A percentile compares a stretch with the other conserved stretches of the same genome.
Evolutionary conservation across 2,329 filamentous ascomycete genomes (phyloP).

Genomic region (Stemphylium lycopersici): DNA sequence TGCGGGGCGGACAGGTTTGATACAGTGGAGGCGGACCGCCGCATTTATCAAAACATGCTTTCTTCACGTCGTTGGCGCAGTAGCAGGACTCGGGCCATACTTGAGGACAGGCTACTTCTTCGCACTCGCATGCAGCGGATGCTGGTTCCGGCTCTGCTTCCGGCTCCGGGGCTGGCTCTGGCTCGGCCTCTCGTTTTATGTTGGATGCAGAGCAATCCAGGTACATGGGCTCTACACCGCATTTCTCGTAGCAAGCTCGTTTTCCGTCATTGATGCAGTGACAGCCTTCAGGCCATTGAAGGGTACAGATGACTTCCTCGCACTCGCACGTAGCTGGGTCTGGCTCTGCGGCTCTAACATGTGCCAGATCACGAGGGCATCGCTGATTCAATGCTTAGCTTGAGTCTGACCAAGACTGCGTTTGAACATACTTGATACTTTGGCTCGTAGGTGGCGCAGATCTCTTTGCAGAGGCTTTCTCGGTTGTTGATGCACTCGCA

Average conservation of each 20-base stretch:
- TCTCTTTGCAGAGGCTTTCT: conserved; percentile 30
- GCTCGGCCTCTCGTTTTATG: too few relatives aligned
- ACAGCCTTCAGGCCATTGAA: neutral
- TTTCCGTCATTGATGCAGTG: too few relatives aligned
- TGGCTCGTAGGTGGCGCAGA: conserved; percentile 32
- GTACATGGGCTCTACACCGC: too few relatives aligned
- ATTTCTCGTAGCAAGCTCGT: too few relatives aligned
- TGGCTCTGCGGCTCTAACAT: neutral
- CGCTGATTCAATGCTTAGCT: neutral
- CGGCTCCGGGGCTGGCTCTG: neutral
- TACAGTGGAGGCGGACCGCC: too few relatives aligned
- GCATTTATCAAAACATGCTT: conserved; percentile 37
- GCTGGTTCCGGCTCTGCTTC: neutral
- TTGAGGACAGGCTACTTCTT: conserved; percentile 24
- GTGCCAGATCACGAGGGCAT: neutral
- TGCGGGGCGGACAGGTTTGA: too few relatives aligned
- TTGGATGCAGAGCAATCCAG: too few relatives aligned
- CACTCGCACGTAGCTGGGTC: conserved; percentile 20
- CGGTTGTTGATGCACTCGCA: conserved; percentile 37
- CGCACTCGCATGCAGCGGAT: conserved; percentile 19
- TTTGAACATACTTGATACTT: neutral
- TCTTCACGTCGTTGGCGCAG: conserved; percentile 32
- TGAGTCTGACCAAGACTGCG: neutral
- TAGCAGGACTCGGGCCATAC: conserved; percentile 37
- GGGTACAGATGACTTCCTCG: conserved; percentile 21